Evolutionary conservation across 441 rosid species (phyloP).

Genomic region (Lepidium campestre): DNA sequence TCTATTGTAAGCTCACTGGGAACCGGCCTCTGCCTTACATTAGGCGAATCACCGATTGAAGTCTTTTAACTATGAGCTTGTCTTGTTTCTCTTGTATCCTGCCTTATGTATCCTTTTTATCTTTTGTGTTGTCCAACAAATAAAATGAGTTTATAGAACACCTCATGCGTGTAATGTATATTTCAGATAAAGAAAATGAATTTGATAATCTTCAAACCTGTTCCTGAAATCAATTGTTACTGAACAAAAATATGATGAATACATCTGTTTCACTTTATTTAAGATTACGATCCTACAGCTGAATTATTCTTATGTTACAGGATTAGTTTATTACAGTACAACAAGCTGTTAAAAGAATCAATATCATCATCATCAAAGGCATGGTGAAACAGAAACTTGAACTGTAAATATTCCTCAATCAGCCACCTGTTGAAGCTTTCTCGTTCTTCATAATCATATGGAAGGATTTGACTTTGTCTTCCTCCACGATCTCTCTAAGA

Average conservation of each 20-base stretch:
- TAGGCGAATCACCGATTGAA: too few relatives aligned
- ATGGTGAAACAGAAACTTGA: not conserved
- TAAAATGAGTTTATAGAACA: too few relatives aligned
- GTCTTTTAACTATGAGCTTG: too few relatives aligned
- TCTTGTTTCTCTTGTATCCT: too few relatives aligned
- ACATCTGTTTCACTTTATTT: conserved; percentile 9
- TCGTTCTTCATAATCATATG: conserved; percentile 95
- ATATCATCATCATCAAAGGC: not conserved
- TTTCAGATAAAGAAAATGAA: conserved; percentile 24
- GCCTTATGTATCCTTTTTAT: too few relatives aligned
- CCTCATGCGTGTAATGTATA: too few relatives aligned
- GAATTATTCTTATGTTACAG: not conserved
- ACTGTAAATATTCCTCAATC: not conserved
- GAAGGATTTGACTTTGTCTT: conserved; percentile 71
- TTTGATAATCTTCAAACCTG: conserved; percentile 42
- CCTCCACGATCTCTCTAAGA: conserved; percentile 76
- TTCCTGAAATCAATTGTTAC: conserved; percentile 38
- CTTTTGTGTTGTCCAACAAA: too few relatives aligned
- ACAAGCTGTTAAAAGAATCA: not conserved
- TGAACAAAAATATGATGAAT: not conserved
- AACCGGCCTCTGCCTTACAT: too few relatives aligned
- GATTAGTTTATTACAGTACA: not conserved
- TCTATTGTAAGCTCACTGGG: too few relatives aligned
- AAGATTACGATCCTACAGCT: not conserved
- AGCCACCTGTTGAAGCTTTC: conserved; percentile 64